phyloP scores from a whole-genome alignment of 805 yeast genomes.

The Limtongia smithiae region DNA sequence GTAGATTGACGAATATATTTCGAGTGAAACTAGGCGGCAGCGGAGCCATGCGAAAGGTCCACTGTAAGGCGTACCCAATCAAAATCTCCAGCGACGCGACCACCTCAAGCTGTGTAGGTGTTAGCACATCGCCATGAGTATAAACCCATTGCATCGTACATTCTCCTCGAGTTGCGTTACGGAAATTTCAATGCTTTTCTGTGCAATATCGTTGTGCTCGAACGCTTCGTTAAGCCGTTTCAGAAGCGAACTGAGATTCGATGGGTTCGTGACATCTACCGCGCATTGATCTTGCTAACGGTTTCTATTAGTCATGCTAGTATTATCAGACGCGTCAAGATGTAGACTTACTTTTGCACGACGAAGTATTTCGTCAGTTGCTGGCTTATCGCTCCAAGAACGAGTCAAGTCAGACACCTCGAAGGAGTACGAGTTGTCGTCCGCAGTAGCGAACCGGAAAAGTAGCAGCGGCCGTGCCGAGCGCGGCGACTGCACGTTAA shows the following conservation, averaged over 20 bases:
- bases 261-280: slow-evolving; percentile 12
- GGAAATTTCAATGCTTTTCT: too few species aligned
- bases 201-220: too few species aligned
- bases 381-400: slow-evolving; percentile 16
- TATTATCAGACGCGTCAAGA: neutral
- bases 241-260: slow-evolving; percentile 10
- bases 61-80: too few species aligned
- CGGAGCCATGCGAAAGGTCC: slow-evolving; percentile 11
- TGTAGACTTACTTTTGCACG: slow-evolving; percentile 13
- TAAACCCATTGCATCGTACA: too few species aligned
- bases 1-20: neutral
- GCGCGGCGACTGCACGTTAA: neutral
- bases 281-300: slow-evolving; percentile 15
- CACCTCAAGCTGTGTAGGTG: too few species aligned
- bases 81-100: too few species aligned
- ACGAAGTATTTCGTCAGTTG: slow-evolving; percentile 1
- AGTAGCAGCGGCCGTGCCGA: neutral
- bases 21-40: neutral
- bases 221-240: slow-evolving; percentile 3
- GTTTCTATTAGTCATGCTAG: neutral
- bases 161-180: too few species aligned
- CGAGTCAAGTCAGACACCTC: slow-evolving; percentile 19
- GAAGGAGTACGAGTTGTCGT: slow-evolving; percentile 7
- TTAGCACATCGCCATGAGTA: too few species aligned
- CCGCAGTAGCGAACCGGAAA: slow-evolving; percentile 1